phyloP scores from a whole-genome alignment of 2,329 filamentous ascomycete genomes.

The Colletotrichum sojae region DNA sequence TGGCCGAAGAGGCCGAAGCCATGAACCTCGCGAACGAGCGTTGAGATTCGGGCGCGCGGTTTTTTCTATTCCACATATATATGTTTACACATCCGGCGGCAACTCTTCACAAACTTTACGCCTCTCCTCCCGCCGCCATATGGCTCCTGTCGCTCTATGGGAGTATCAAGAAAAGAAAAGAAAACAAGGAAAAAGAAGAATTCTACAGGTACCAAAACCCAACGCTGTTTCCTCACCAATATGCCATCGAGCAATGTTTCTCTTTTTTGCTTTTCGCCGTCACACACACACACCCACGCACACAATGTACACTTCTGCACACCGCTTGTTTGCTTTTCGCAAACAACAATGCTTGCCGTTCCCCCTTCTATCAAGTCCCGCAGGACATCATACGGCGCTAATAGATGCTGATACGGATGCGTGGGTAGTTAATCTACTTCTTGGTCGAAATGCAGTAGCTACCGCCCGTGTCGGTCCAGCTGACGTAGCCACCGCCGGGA shows the following conservation, averaged over 20 bases:
- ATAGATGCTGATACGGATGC: conserved; percentile 47
- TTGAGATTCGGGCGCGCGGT: conserved; percentile 23
- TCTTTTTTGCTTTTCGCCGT: background rate
- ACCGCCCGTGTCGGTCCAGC: conserved; percentile 89
- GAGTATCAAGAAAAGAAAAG: conserved; percentile 25
- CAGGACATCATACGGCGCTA: conserved; percentile 38
- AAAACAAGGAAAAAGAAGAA: conserved; percentile 12
- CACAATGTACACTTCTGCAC: conserved; percentile 27
- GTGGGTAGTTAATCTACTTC: conserved; percentile 59
- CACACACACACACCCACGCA: background rate
- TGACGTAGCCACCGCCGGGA: conserved; percentile 79
- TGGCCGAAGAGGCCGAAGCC: conserved; percentile 86
- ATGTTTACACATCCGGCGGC: background rate
- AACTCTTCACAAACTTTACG: background rate
- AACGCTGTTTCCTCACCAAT: conserved; percentile 36
- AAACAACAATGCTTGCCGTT: background rate
- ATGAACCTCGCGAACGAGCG: conserved; percentile 81
- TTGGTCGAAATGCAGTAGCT: conserved; percentile 91
- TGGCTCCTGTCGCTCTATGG: conserved; percentile 29
- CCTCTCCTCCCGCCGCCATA: background rate
- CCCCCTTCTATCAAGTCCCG: conserved; percentile 29
- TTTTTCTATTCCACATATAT: conserved; percentile 10
- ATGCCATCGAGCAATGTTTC: conserved; percentile 22
- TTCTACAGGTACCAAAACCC: conserved; percentile 40
- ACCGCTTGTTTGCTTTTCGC: background rate